phyloP scores from a whole-genome alignment of 345 rosid species.

The Syzygium jambos region DNA sequence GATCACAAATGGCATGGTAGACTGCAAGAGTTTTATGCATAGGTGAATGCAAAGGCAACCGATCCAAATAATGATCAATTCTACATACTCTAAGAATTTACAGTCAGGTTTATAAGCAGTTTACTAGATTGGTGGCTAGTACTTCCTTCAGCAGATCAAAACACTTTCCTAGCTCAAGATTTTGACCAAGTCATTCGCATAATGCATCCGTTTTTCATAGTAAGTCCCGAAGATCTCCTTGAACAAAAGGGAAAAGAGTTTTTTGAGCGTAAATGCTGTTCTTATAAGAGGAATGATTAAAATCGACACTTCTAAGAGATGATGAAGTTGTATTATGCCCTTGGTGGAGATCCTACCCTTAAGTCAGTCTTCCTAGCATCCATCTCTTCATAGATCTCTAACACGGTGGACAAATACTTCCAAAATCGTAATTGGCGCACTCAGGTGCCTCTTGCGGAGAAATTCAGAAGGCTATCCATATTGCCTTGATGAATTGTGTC shows the following conservation, averaged over 20 bases:
- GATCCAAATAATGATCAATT: no score
- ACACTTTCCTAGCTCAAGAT: background rate
- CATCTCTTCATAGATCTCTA: background rate
- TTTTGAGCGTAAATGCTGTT: background rate
- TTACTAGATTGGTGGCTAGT: background rate
- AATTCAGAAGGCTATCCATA: background rate
- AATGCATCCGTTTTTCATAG: background rate
- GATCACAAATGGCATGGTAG: no score
- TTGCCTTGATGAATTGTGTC: background rate
- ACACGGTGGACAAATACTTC: background rate
- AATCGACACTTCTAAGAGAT: background rate
- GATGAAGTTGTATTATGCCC: background rate
- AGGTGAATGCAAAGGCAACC: no score
- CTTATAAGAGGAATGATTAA: background rate
- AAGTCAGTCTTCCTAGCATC: background rate
- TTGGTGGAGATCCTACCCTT: background rate
- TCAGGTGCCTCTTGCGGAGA: background rate
- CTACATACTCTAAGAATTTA: background rate
- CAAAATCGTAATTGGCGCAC: background rate
- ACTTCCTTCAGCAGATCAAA: background rate
- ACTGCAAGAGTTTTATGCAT: no score
- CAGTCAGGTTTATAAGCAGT: rapidly evolving
- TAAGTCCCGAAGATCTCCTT: rapidly evolving
- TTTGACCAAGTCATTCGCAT: background rate
- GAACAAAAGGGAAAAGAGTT: background rate